Percentiles rank a stretch among this genome's conserved stretches.
phyloP scores from a whole-genome alignment of 2,329 filamentous ascomycete species.

The Aureobasidium uvarum region DNA sequence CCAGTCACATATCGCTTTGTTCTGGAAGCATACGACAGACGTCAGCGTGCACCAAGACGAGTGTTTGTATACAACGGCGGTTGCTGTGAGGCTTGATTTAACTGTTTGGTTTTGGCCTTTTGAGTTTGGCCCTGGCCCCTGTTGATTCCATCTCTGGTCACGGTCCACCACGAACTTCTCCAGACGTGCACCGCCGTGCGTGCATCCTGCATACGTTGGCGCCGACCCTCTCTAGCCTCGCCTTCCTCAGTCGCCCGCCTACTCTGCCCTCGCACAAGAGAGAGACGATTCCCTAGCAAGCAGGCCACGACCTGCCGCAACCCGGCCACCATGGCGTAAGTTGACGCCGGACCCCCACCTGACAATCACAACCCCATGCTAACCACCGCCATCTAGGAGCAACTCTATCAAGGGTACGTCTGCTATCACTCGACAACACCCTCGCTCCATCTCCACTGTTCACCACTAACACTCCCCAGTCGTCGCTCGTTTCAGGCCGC shows the following conservation, averaged over 20 bases:
- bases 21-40: neutral
- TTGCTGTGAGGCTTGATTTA: conserved; percentile 19
- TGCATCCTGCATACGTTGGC: conserved; percentile 10
- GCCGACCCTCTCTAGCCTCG: neutral
- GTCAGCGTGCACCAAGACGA: neutral
- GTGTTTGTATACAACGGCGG: conserved; percentile 13
- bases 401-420: conserved; percentile 50
- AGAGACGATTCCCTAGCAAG: neutral
- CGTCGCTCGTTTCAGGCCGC: conserved; percentile 94
- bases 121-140: conserved; percentile 20
- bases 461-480: conserved; percentile 59
- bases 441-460: too few species aligned
- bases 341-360: conserved; percentile 29
- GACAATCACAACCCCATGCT: conserved; percentile 25
- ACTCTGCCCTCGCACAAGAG: neutral
- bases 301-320: conserved; percentile 21
- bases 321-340: conserved; percentile 50
- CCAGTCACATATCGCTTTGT: neutral
- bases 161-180: conserved; percentile 13
- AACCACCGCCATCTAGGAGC: conserved; percentile 39
- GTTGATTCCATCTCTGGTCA: conserved; percentile 8
- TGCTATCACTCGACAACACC: neutral
- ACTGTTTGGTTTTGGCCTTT: neutral
- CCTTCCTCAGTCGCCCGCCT: conserved; percentile 1
- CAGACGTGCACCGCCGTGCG: conserved; percentile 7